Evolutionary conservation across 2,329 filamentous ascomycete species (phyloP).

Genomic region (Alternaria triticina): DNA sequence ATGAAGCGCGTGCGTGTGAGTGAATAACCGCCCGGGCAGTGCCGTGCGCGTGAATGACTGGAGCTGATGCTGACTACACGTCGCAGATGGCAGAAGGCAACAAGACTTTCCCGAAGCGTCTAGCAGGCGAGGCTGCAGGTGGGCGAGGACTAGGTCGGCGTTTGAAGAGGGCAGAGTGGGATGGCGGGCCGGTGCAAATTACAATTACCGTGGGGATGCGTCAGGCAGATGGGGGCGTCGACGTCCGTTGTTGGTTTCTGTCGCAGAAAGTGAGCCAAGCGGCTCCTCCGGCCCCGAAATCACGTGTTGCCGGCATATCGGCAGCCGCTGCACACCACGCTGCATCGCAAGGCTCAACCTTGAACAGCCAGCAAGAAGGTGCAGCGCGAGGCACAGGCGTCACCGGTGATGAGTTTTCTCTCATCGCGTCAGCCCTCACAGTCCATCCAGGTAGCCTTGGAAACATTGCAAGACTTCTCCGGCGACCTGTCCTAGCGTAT

Average conservation of each 20-base stretch:
- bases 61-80: constrained; percentile 14
- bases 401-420: background rate
- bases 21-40: constrained; percentile 19
- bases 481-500: constrained; percentile 11
- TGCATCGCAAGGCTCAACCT: background rate
- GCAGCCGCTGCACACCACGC: background rate
- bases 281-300: constrained; percentile 6
- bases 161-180: constrained; percentile 27
- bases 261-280: constrained; percentile 10
- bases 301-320: constrained; percentile 8
- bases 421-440: background rate
- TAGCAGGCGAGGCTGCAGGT: constrained; percentile 8
- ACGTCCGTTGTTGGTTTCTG: constrained; percentile 24
- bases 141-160: constrained; percentile 14
- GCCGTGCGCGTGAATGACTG: constrained; percentile 9
- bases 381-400: background rate
- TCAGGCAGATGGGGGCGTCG: constrained; percentile 10
- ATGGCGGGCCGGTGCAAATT: constrained; percentile 32
- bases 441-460: background rate
- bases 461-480: background rate
- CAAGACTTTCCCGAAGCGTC: constrained; percentile 16
- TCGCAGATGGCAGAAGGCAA: constrained; percentile 4
- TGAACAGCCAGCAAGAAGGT: background rate
- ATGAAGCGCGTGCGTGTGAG: constrained; percentile 1
- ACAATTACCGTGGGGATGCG: constrained; percentile 23